Conservation (phyloP, 1,284 basidiomycete species). For the Takashimella koratensis region DNA sequence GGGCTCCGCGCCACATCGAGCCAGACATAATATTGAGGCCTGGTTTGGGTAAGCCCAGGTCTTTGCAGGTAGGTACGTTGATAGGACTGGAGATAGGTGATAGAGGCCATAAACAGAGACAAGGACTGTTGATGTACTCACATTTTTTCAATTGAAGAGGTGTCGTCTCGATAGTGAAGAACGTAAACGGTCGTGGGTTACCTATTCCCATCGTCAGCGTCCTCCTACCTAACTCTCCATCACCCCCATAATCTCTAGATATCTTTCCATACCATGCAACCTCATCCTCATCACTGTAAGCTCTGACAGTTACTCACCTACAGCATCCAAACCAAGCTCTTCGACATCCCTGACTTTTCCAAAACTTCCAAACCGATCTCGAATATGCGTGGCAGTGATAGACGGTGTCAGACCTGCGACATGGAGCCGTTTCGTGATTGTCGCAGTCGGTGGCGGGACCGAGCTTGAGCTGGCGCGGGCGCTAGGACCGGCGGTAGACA, state of each 20-base stretch:
- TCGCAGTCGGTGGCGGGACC: no score
- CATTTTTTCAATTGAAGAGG: conserved; percentile 44
- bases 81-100: no score
- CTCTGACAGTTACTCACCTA: no score
- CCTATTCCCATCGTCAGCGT: conserved; percentile 24
- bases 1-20: conserved; percentile 45
- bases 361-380: conserved; percentile 45
- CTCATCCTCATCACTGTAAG: no score
- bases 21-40: conserved; percentile 48
- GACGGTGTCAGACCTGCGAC: conserved; percentile 43
- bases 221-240: not conserved
- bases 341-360: conserved; percentile 42
- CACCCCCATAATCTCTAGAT: no score
- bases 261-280: no score
- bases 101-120: no score
- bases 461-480: no score
- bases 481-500: no score
- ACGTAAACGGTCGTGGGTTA: conserved; percentile 42
- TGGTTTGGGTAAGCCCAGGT: no score
- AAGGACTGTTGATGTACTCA: conserved; percentile 17
- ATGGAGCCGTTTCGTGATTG: conserved; percentile 41
- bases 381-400: conserved; percentile 41
- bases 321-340: conserved; percentile 33
- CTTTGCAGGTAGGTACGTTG: no score
- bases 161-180: conserved; percentile 41